Conservation (phyloP, 2,329 filamentous ascomycete species). For the Huntiella decipiens region DNA sequence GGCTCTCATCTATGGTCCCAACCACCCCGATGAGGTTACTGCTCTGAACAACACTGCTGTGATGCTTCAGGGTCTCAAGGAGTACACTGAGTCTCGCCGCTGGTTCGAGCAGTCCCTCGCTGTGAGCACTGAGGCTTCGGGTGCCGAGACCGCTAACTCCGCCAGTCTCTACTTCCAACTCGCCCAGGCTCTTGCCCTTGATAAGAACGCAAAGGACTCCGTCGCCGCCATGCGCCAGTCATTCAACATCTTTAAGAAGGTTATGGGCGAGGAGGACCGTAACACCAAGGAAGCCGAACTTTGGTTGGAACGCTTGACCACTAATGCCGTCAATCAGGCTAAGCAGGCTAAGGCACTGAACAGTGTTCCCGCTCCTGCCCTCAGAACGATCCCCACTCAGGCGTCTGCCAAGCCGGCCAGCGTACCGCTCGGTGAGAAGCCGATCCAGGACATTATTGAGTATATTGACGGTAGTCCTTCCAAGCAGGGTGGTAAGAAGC, state of each 20-base stretch:
- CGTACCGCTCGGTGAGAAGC: conserved; percentile 46
- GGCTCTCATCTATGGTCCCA: conserved; percentile 88
- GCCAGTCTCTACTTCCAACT: conserved; percentile 94
- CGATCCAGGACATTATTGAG: conserved; percentile 80
- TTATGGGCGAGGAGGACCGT: conserved; percentile 77
- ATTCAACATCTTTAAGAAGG: conserved; percentile 80
- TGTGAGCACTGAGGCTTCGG: conserved; percentile 78
- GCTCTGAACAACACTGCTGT: conserved; percentile 97
- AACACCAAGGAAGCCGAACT: conserved; percentile 96
- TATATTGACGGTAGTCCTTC: conserved; percentile 69
- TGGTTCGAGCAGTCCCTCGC: conserved; percentile 92
- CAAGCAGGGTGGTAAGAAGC: conserved; percentile 23
- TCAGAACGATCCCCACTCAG: neutral
- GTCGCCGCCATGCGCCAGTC: conserved; percentile 90
- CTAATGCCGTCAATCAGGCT: conserved; percentile 84
- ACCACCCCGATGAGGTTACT: conserved; percentile 93
- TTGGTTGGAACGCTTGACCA: conserved; percentile 90
- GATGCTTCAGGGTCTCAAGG: conserved; percentile 91
- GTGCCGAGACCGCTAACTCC: conserved; percentile 75
- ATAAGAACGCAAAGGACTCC: conserved; percentile 81
- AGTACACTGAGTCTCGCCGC: conserved; percentile 79
- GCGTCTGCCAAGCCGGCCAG: neutral
- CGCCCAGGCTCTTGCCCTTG: conserved; percentile 84
- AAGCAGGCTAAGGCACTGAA: conserved; percentile 83
- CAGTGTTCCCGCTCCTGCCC: conserved; percentile 48